Base-by-base conservation (phyloP, 305 asterid species). In the Ilex paraguariensis region DNA sequence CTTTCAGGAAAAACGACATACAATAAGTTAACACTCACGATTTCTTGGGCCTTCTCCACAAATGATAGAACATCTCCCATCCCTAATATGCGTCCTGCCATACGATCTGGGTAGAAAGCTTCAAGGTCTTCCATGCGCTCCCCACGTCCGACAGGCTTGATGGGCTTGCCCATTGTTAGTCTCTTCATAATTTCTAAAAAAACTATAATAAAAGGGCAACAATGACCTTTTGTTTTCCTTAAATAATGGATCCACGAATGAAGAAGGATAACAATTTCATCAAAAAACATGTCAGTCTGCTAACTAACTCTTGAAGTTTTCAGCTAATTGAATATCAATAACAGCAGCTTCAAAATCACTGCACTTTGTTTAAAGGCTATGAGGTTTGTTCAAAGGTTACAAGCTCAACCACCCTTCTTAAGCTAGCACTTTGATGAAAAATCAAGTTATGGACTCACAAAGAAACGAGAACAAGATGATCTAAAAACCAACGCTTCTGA, bases 31-130 rank as follows among this genome's bases (percentile, higher is more conserved):
- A 64, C 46, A 79, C 98, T 81, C 79, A 91, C 98, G 61, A 90
- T 95, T 90, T 93, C 95, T 80, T 93, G 95, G 64, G 99, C 99
- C 81, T 90, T 93, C 80, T 93, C 99, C 70, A 93, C 99, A 79
- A 93, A 90, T 15, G 99, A 93, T 60, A 93, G 78, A 73, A 93
- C 99, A 72, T 93, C 99, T 62, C 99, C 99, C 99, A 90, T 93
- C 77, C 99, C 99, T 70, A 90, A 78, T 75, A 93, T 80, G 68
- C 99, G 99, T 21, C 97, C 96, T 1, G 99, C 95, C 99, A 93
- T 93, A 46, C 99, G 94, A 70, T 93, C 96, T 57, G 99, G 99
- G 66, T 93, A 93, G 80, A 93, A 93, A 67, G 97, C 97, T 77
- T 93, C 98, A 56, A 93, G 98, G 80, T 93, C 98, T 77, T 93